Base-by-base conservation (phyloP, 106 monocot genomes). In the Dioscorea dumetorum region DNA sequence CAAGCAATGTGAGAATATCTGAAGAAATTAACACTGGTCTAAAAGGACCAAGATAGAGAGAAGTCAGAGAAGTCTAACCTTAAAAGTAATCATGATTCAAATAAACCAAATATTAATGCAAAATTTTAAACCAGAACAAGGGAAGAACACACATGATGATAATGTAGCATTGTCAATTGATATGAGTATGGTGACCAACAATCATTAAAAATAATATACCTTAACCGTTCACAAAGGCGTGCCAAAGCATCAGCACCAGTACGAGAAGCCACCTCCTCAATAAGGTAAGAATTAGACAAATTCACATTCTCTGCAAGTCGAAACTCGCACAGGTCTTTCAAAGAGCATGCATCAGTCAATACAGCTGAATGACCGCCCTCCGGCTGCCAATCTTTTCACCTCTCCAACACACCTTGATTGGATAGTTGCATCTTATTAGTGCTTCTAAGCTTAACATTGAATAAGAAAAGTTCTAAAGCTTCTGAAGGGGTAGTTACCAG, bases 291-390 rank as follows among this genome's bases (percentile, higher is more conserved):
- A 74, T 99, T 99, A 1, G 73, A 81, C 22, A 81, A 56, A 57
- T 72, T 85, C 14, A 85, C 74, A 72, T 19, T 90, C 67, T 99
- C 99, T 13, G 90, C 93, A 48, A 99, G 93, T 66, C 71, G 80
- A 69, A 90, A 93, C 71, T 99, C 99, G 72, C 99, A 99, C 22
- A 99, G 33, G 53, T 87, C 99, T 62, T 93, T 99, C 75, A 99
- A 75, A 18, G 99, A 79, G 73, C 73, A 84, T 21, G 99, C 99
- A 79, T 99, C 90, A 49, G 99, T 93, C 33, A 99, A 75, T 16
- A 90, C 90, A 65, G 87, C 99, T 33, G 99, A 99, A 79, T 99
- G 99, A 34, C 99, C 99, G 57, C 99, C n/a, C 99, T 63, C 99
- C 99, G 56, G 93, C 93, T 48, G 99, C 90, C 60, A 99, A 50